Conservation (phyloP, 495 filamentous ascomycete genomes). For the Baudoinia panamericana region DNA sequence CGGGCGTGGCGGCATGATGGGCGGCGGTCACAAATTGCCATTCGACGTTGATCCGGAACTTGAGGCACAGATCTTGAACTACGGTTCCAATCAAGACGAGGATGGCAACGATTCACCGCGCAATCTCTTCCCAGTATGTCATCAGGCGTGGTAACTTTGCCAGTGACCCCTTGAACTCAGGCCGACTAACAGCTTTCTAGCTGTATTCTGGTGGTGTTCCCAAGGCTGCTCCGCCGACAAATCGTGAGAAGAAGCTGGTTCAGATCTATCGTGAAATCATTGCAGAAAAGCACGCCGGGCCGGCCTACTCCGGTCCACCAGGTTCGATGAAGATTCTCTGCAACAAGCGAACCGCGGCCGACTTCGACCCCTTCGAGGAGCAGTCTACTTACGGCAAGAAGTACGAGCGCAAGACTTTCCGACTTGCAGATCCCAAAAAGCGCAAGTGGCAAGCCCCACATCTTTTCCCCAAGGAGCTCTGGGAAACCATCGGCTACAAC, state of each 20-base stretch:
- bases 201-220: constrained; percentile 19
- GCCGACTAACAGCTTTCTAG: constrained; percentile 1
- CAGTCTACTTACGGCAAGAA: constrained; percentile 46
- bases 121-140: constrained; percentile 1
- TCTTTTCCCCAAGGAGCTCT: constrained; percentile 47
- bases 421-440: constrained; percentile 36
- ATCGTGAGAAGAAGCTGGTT: constrained; percentile 26
- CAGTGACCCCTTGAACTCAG: neutral
- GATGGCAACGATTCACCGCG: neutral
- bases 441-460: constrained; percentile 45
- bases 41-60: constrained; percentile 7
- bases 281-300: constrained; percentile 42
- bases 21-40: constrained; percentile 1
- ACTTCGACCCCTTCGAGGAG: constrained; percentile 45
- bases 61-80: neutral
- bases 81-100: no score
- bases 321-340: constrained; percentile 19
- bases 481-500: constrained; percentile 22
- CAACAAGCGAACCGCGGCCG: constrained; percentile 26
- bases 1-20: constrained; percentile 6
- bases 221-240: constrained; percentile 23
- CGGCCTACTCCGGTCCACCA: constrained; percentile 39
- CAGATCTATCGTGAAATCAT: constrained; percentile 38
- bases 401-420: constrained; percentile 27
- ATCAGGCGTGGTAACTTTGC: no score